Conservation (phyloP, 1,284 basidiomycete genomes). For the Rugiboletus extremiorientalis region DNA sequence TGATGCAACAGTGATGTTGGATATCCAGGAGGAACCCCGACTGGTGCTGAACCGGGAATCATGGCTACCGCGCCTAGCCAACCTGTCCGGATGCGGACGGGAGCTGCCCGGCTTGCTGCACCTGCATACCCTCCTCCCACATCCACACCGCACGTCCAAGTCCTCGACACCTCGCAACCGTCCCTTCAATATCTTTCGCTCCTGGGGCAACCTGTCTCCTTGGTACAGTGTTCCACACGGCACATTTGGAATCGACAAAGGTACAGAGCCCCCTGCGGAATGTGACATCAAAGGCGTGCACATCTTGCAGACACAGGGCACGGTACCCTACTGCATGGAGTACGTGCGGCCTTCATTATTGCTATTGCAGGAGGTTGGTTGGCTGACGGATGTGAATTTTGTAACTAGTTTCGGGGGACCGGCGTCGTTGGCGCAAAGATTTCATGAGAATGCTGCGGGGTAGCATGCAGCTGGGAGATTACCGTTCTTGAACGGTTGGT, state of each 20-base stretch:
- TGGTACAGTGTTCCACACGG: constrained; percentile 76
- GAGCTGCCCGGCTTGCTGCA: constrained; percentile 62
- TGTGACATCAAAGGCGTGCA: constrained; percentile 76
- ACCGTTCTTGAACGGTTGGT: constrained; percentile 78
- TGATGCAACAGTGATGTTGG: constrained; percentile 54
- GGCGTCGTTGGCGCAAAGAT: constrained; percentile 54
- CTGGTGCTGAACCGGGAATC: constrained; percentile 79
- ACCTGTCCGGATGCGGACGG: constrained; percentile 72
- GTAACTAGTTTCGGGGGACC: constrained; percentile 68
- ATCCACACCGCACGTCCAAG: constrained; percentile 2
- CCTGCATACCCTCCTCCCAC: constrained; percentile 34
- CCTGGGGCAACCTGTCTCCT: constrained; percentile 84
- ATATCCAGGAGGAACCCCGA: constrained; percentile 80
- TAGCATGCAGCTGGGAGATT: constrained; percentile 68
- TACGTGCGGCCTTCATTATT: constrained; percentile 36
- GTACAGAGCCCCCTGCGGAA: constrained; percentile 64
- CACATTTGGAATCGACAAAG: constrained; percentile 72
- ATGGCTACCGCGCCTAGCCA: constrained; percentile 77
- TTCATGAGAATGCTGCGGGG: constrained; percentile 52
- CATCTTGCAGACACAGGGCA: constrained; percentile 80
- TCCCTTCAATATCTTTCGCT: constrained; percentile 63
- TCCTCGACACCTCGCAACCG: constrained; percentile 19
- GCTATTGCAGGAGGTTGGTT: not conserved
- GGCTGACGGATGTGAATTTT: constrained; percentile 5
- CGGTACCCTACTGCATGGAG: constrained; percentile 76